Evolutionary conservation across 1,284 basidiomycete species (phyloP), one percentile per base, ranked within the genome.

Genomic region (Puccinia triticina): DNA sequence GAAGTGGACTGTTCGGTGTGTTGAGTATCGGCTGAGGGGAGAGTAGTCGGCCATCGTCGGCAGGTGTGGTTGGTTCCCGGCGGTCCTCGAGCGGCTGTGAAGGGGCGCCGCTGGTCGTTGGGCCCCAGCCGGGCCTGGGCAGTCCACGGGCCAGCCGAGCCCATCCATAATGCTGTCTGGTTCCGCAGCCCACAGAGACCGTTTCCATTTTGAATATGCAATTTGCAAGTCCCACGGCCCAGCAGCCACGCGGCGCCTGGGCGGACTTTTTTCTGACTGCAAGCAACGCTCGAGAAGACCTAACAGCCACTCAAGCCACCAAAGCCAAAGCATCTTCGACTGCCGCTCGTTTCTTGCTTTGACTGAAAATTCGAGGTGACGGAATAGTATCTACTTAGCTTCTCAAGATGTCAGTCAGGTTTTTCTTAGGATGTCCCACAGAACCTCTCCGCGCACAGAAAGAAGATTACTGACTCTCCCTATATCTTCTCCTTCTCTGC

Each of bases 121-220:
- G 4, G 40, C 40, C 4, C 40, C 7, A 43, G 40, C 7, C 40
- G 40, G 40, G 40, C 40, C 12, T 43, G 4, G 40, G 40, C 12
- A 12, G 40, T 12, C 40, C 40, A 43, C 40, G 40, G 40, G 40
- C 40, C 40, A 43, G 40, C 40, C 40, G 40, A 43, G 40, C 40
- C 40, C n/a, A n/a, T n/a, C n/a, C n/a, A n/a, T n/a, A n/a, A n/a
- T n/a, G n/a, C n/a, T n/a, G n/a, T n/a, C n/a, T n/a, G n/a, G n/a
- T 57, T 57, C 23, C 55, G 59, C 59, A n/a, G n/a, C 55, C 55
- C 55, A 57, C 32, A 32, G 29, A 43, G 64, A 23, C 34, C 21
- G 64, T 32, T 40, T n/a, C 2, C 37, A 66, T 66, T 66, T 66
- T 66, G 64, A 23, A 66, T 66, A 66, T 66, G 34, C 64, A 66